Conservation (phyloP, 345 rosid species). For the Eucalyptus caleyi region DNA sequence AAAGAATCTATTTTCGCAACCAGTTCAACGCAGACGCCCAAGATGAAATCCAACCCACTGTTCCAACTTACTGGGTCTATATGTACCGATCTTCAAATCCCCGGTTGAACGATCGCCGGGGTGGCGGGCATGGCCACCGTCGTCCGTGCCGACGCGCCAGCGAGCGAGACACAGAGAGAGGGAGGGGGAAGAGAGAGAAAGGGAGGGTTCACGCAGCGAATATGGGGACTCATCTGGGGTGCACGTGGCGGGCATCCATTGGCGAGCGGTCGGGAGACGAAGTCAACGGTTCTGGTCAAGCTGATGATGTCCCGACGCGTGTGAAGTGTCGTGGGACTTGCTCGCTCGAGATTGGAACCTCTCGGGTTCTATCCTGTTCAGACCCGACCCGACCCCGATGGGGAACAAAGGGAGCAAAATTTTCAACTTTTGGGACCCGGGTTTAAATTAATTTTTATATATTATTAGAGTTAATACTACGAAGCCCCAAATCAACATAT, state of each 20-base stretch:
- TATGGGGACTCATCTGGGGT: constrained; percentile 5
- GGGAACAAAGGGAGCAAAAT: background rate
- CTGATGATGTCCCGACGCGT: background rate
- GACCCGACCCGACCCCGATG: background rate
- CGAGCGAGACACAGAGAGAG: background rate
- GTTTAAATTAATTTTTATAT: background rate
- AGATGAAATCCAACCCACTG: background rate
- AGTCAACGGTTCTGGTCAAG: background rate
- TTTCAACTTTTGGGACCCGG: background rate
- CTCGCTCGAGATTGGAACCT: background rate
- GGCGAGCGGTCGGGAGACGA: background rate
- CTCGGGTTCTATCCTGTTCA: background rate
- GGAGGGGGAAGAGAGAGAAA: background rate
- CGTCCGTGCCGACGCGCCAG: background rate
- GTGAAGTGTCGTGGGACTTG: background rate
- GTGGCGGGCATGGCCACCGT: background rate
- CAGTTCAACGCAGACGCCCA: background rate
- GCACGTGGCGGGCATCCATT: constrained; percentile 7
- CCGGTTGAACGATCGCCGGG: background rate
- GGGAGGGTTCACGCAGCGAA: constrained; percentile 9
- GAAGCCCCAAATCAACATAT: too few relatives aligned
- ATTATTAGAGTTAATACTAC: too few relatives aligned
- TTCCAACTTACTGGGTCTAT: background rate
- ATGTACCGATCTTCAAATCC: background rate
- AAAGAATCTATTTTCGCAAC: background rate